Base-by-base conservation (phyloP, 176 grass and related monocot species). In the Carex littledalei region DNA sequence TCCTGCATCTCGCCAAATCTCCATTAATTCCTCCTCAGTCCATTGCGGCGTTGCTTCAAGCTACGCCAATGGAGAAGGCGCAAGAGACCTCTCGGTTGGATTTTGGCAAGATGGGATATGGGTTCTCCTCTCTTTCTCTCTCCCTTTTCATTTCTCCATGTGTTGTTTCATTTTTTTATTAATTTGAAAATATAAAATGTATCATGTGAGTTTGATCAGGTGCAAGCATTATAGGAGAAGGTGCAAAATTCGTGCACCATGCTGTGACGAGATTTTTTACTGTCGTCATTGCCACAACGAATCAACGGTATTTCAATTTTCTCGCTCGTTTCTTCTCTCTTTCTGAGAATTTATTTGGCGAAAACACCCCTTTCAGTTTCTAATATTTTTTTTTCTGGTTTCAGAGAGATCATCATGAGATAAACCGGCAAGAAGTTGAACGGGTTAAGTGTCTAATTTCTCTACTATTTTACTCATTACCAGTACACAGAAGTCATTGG, bases 251-350 rank as follows among this genome's bases (percentile, higher is more conserved):
- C 91, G 95, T 56, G 91, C 93, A 59, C 93, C 91, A 18, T 98
- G 93, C 86, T 94, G 95, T 83, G 84, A 89, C 80, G 89, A 90
- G 67, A 81, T 98, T 87, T 94, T 98, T 88, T 56, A 83, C 86
- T 94, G 95, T 87, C 92, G 93, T 87, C 95, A 94, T 84, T 93
- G 95, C 85, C 95, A 98, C 89, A 90, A 94, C 81, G 88, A 94
- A 53, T 93, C 91, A 80, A 98, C 86, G 74, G 95, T 98, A 82
- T 11, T 63, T 67, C 34, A 50, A 57, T 49, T 43, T 9, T 0
- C 10, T 70, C 12, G 5, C n/a, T 72, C 31, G 41, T 63, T 49
- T 73, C 15, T 5, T 43, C 37, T 29, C 71, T 71, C 10, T 75
- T 67, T 70, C 12, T 31, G 54, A 35, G 24, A 81, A 67, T 67